Base-by-base conservation (phyloP, 805 yeast genomes). In the Pichia rugopelliculosa region DNA sequence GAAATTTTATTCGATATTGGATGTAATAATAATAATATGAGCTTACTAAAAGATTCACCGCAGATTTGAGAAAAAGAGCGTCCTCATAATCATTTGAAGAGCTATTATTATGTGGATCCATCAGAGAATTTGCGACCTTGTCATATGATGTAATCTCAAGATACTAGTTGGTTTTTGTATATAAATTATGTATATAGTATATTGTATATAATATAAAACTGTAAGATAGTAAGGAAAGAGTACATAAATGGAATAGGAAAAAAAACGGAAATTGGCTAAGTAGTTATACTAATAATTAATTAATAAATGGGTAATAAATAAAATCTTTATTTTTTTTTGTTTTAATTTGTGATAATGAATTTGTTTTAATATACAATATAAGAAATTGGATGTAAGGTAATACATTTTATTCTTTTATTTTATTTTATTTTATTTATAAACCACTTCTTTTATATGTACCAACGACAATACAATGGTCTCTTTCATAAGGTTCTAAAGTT, bases 381-480 rank as follows among this genome's bases (percentile, higher is more conserved):
- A 27, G 27, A 22, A 45, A n/a, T 37, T n/a, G 17, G 17, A 30
- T 30, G 34, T 30, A 30, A 30, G 5, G n/a, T n/a, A 30, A 15
- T 17, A 30, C n/a, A n/a, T 30, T 24, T 17, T 30, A 30, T 30
- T 30, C 34, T 30, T 30, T 26, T 26, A 3, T 26, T 26, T 7
- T 7, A 9, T 7, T 15, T 30, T 15, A 5, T n/a, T 30, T 15
- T 20, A 44, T 8, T 59, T 76, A 76, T 61, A 76, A 67, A 45
- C 93, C 95, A 66, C 91, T 80, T 82, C 99, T 87, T 79, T 84
- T 76, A 79, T 93, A 93, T 72, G 84, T 82, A 68, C 98, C 99
- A 66, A 93, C 88, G 61, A 93, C 99, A 67, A 93, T 87, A 84
- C 98, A 91, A 77, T 93, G 99, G 69, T 93, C 99, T 79, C 99